Percentiles rank a stretch among this genome's conserved stretches.
phyloP scores from a whole-genome alignment of 139 green algal genomes.

The Monoraphidium neglectum region DNA sequence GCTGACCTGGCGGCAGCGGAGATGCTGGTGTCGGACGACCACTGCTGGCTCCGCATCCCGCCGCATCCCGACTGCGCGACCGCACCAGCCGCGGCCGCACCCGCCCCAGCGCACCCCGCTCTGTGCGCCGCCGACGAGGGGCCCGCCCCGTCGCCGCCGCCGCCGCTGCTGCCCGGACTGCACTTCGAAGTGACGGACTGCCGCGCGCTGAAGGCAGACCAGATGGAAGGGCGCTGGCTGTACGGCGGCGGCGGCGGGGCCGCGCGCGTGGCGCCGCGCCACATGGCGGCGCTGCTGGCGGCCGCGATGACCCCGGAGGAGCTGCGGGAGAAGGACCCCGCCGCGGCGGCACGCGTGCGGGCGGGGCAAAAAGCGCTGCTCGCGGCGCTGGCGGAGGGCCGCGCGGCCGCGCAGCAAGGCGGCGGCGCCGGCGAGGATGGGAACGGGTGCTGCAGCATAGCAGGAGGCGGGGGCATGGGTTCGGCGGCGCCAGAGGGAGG shows the following conservation, averaged over 20 bases:
- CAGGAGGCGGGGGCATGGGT: too few species aligned
- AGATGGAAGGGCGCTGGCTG: slow-evolving; percentile 5
- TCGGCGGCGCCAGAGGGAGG: too few species aligned
- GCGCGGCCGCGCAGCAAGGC: too few species aligned
- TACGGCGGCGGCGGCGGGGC: slow-evolving; percentile 20
- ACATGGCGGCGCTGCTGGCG: slow-evolving; percentile 13
- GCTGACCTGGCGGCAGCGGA: slow-evolving; percentile 12
- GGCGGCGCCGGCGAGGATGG: too few species aligned
- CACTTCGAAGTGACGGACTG: too few species aligned
- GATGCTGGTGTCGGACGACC: slow-evolving; percentile 33
- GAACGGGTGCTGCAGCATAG: too few species aligned
- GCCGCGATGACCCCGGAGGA: slow-evolving; percentile 26
- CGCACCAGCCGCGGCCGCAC: too few species aligned
- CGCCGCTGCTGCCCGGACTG: too few species aligned
- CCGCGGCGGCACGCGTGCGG: not conserved
- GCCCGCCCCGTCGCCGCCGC: too few species aligned
- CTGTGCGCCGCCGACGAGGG: too few species aligned
- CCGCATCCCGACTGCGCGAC: not conserved
- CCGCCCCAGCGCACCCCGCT: too few species aligned
- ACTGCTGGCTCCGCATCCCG: slow-evolving; percentile 21
- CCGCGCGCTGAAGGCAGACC: too few species aligned
- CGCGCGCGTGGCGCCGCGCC: not conserved
- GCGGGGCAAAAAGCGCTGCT: slow-evolving; percentile 11
- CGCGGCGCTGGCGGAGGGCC: not conserved
- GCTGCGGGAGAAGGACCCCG: slow-evolving; percentile 7